Base-by-base conservation (phyloP, 129 eudicot genomes). In the Logfia minima region DNA sequence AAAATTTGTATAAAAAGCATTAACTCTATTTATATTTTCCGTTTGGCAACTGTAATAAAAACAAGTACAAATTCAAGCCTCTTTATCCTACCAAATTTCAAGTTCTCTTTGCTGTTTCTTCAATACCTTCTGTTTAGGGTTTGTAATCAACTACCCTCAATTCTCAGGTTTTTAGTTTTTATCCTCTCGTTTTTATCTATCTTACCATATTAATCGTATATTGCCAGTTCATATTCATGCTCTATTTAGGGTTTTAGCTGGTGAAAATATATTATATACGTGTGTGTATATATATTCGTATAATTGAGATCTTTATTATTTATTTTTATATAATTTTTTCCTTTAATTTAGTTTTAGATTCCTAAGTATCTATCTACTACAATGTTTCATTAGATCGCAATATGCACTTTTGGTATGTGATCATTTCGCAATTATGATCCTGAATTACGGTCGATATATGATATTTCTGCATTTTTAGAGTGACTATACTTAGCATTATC, bases 91-190 rank as follows among this genome's bases (percentile, higher is more conserved):
- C 55, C 55, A 48, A 48, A 13, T 59, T 59, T 3, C 14, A n/a
- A 19, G 9, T 21, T 8, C 7, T 59, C 64, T 59, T 59, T 18
- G 16, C 23, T 21, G 1, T 13, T 35, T 43, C 79, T 39, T 24
- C 18, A 75, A 11, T 48, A 48, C 55, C 55, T 62, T 75, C 61
- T 75, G 61, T 61, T 61, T 62, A 39, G 70, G 79, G 79, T 59
- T 61, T 60, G 14, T 23, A 6, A 58, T 74, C 66, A 69, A 58
- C 29, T 39, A 11, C 71, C 39, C 72, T 72, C 56, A 34, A 56
- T 72, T 80, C 53, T 64, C 74, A 80, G 83, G 74, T 79, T 11
- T 48, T 48, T 14, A 3, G 48, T 72, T 53, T 32, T 26, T 6
- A 41, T 75, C 48, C 51, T 23, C 37, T 74, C 26, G 1, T 37